phyloP scores from a whole-genome alignment of 108 stramenopile genomes.

The Cyclotella kingstonii region DNA sequence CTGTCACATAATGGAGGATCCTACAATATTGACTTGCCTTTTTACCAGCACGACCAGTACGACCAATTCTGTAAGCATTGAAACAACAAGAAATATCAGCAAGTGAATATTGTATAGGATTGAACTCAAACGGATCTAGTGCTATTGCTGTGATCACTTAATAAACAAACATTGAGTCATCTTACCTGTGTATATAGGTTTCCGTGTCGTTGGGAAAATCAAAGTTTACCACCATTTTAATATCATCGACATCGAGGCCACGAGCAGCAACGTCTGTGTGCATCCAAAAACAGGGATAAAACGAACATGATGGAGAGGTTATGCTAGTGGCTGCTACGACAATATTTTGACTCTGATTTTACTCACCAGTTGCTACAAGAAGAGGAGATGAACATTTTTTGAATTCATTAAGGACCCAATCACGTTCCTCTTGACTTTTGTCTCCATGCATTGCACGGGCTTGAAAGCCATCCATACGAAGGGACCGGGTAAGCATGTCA shows the following conservation, averaged over 20 bases:
- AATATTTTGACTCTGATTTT: background rate
- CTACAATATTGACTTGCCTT: slow-evolving; percentile 62
- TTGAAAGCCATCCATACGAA: slow-evolving; percentile 89
- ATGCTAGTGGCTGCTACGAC: no score
- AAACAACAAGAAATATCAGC: slow-evolving; percentile 63
- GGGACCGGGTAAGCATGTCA: slow-evolving; percentile 89
- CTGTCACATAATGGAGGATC: no score
- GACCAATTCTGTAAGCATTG: slow-evolving; percentile 96
- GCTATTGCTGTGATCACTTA: no score
- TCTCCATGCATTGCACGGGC: slow-evolving; percentile 97
- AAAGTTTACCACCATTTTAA: slow-evolving; percentile 93
- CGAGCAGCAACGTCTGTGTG: slow-evolving; percentile 96
- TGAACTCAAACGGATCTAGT: no score
- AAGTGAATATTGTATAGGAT: slow-evolving; percentile 17
- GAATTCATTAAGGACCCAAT: slow-evolving; percentile 96
- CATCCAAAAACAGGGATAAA: no score
- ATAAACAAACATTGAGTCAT: no score
- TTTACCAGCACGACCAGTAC: slow-evolving; percentile 98
- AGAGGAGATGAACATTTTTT: slow-evolving; percentile 80
- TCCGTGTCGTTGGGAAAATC: slow-evolving; percentile 90
- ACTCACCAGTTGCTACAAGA: slow-evolving; percentile 84
- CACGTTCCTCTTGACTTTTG: slow-evolving; percentile 98
- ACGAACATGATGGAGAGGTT: no score
- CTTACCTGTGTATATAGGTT: slow-evolving; percentile 73
- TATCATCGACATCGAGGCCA: slow-evolving; percentile 95